phyloP scores from a whole-genome alignment of 2,329 filamentous ascomycete genomes.

The Aspergillus tanneri region DNA sequence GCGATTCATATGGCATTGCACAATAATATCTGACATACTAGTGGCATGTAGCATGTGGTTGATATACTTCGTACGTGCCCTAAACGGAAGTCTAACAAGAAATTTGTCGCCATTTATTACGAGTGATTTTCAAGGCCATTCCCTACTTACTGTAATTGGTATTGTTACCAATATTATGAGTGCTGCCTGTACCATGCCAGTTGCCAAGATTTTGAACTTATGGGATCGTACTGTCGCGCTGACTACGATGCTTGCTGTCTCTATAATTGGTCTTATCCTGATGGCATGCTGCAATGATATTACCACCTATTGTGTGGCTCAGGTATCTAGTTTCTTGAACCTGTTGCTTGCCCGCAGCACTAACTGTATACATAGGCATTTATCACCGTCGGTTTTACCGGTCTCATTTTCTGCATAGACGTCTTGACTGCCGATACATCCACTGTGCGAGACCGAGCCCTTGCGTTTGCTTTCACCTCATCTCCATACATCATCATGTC shows the following conservation, averaged over 20 bases:
- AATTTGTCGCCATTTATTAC: slow-evolving; percentile 42
- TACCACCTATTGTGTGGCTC: slow-evolving; percentile 62
- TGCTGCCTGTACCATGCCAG: slow-evolving; percentile 58
- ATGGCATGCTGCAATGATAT: slow-evolving; percentile 62
- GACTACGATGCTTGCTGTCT: slow-evolving; percentile 48
- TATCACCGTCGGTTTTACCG: slow-evolving; percentile 56
- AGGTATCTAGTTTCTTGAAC: slow-evolving; percentile 25
- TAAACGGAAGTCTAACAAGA: neutral
- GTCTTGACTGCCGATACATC: slow-evolving; percentile 64
- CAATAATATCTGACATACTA: neutral
- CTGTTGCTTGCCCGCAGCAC: too few species aligned
- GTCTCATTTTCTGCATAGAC: slow-evolving; percentile 54
- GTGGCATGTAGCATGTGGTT: neutral
- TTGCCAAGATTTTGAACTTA: slow-evolving; percentile 62
- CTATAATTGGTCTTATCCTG: slow-evolving; percentile 56
- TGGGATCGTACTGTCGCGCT: slow-evolving; percentile 62
- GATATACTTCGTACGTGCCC: slow-evolving; percentile 2
- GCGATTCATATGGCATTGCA: neutral
- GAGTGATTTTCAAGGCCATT: slow-evolving; percentile 54
- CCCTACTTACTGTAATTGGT: slow-evolving; percentile 53
- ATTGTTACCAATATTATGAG: slow-evolving; percentile 57
- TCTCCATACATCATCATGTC: slow-evolving; percentile 63
- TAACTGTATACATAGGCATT: slow-evolving; percentile 46
- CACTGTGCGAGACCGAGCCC: slow-evolving; percentile 56
- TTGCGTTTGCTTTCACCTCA: slow-evolving; percentile 58